Evolutionary conservation across 768 basidiomycete species (phyloP), one percentile per base, ranked within the genome.

Genomic region (Leccinum imitatum): DNA sequence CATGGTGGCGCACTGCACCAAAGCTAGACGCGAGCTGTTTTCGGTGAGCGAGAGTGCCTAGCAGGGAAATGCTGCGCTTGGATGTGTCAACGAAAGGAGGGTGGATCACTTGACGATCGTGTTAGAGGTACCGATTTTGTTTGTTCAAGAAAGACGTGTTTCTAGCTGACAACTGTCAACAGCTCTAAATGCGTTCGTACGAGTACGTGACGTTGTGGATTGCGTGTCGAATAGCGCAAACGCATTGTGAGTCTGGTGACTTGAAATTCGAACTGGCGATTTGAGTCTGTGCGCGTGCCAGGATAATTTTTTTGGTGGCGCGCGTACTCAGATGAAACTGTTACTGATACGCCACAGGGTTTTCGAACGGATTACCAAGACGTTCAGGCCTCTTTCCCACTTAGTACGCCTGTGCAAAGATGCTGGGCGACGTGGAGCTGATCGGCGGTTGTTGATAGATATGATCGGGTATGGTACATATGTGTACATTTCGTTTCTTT

Each of bases 311-410:
- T 0, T 2, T 30, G n/a, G 2, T 50, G 27, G 31, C 37, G 37
- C 37, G 14, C 37, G 6, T 15, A 31, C 31, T 31, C 3, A 14
- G 15, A 37, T 51, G 2, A 54, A 9, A 14, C 6, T 27, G 27
- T 27, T 30, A 30, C 30, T 6, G 31, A 53, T 15, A 11, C 7
- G n/a, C 15, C 62, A 11, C 30, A 95, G 92, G 50, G 98, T 96
- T 75, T 93, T 94, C 72, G 95, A 96, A 69, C 86, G 95, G 14
- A 96, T 98, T 59, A 89, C 91, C 1, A 89, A 86, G 71, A 90
- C 87, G 0, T 98, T 97, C 69, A 84, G 90, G 19, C 79, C 82
- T 97, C 11, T 78, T 96, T 48, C 77, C 79, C 41, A 85, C 87
- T 37, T 94, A 92, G 91, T 91, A 91, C 74, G 79, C 85, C 3